Conservation (phyloP, 495 filamentous ascomycete species). For the Aspergillus sparsus region DNA sequence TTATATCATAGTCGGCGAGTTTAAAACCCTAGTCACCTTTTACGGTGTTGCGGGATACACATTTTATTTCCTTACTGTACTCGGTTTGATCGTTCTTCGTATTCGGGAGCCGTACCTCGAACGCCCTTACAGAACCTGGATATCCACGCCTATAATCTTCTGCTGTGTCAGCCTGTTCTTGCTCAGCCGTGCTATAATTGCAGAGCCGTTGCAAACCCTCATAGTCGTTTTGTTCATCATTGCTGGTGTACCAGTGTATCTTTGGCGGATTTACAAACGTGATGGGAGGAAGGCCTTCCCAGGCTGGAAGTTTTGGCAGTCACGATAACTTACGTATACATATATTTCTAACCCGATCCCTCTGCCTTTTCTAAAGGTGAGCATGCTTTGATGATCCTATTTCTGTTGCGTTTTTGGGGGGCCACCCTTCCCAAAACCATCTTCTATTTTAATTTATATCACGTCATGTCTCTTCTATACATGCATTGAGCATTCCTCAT, state of each 20-base stretch:
- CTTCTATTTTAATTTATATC: slow-evolving; percentile 1
- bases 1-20: slow-evolving; percentile 87
- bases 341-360: neutral
- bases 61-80: slow-evolving; percentile 94
- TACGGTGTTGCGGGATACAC: slow-evolving; percentile 96
- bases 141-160: slow-evolving; percentile 94
- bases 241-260: slow-evolving; percentile 83
- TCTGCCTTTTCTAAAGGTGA: neutral
- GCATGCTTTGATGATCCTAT: neutral
- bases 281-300: slow-evolving; percentile 48
- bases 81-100: slow-evolving; percentile 86
- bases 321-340: slow-evolving; percentile 32
- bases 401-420: neutral
- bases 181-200: slow-evolving; percentile 81
- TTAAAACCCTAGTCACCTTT: slow-evolving; percentile 88
- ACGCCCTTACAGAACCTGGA: slow-evolving; percentile 92
- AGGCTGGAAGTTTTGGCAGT: slow-evolving; percentile 63
- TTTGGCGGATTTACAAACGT: slow-evolving; percentile 71
- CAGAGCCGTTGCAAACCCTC: slow-evolving; percentile 84
- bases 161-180: slow-evolving; percentile 96
- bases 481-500: slow-evolving; percentile 28
- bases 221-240: slow-evolving; percentile 82
- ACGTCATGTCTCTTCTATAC: neutral
- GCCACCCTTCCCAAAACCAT: neutral
- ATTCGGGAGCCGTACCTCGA: slow-evolving; percentile 87